Base-by-base conservation (phyloP, 1,284 basidiomycete species). In the Mycosarcoma mackinlayi region DNA sequence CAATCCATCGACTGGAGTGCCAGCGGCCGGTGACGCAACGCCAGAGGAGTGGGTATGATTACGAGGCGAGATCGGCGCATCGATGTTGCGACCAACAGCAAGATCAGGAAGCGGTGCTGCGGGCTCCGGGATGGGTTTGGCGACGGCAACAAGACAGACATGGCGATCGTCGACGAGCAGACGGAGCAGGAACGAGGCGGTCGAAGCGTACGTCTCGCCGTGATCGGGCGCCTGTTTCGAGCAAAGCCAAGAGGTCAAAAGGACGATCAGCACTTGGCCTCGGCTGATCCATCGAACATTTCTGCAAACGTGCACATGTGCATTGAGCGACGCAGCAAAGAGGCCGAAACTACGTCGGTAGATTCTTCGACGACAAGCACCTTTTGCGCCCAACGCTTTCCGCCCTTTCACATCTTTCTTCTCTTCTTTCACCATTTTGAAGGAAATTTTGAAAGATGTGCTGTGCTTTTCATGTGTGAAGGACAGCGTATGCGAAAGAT, bases 141-240 rank as follows among this genome's bases (percentile, higher is more conserved):
- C 75, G 3, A 79, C 76, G 24, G 77, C 78, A 3, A 79, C 78
- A 5, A 79, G 55, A 37, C 76, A 77, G 8, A 79, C 73, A 47
- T 79, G 68, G 9, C 75, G 57, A 47, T 79, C 78, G 53, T 79
- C 78, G 19, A 79, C 78, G 3, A 79, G 63, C 4, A 79, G 64
- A 4, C 78, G 68, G 1, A 79, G 72, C 9, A 79, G 53, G 56
- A 79, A 79, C 7, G 71, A 69, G 14, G 76, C 75, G 5, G 70
- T 72, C 9, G 73, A 72, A 4, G 75, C 72, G 45, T 79, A 79
- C 2, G 70, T 76, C 16, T 79, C 78, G 31, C 57, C 47, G 45
- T 76, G 70, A 19, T 57, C 62, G 24, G 68, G 69, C 7, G 72
- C 56, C 69, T 72, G 65, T 57, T 30, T 19, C n/a, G 30, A 11